Evolutionary conservation across 176 grass and related monocot genomes (phyloP).

Genomic region (Rhipidocladum racemiflorum): DNA sequence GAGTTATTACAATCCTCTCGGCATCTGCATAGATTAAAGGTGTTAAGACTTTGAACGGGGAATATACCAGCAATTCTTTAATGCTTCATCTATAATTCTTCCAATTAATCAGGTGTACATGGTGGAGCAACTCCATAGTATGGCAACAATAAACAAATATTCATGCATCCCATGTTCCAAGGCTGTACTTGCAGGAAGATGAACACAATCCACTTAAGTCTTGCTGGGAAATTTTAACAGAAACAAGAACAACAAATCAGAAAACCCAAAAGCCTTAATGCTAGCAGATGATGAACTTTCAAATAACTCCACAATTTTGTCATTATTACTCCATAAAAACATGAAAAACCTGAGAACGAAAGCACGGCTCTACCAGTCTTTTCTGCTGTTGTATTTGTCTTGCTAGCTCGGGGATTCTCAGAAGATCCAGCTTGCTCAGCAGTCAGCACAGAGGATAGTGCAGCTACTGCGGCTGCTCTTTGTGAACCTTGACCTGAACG

Average conservation of each 20-base stretch:
- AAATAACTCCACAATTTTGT: background rate
- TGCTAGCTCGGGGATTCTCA: slow-evolving; percentile 57
- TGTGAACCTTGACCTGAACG: slow-evolving; percentile 80
- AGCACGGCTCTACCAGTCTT: slow-evolving; percentile 37
- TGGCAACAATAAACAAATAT: slow-evolving; percentile 6
- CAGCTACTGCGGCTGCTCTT: slow-evolving; percentile 96
- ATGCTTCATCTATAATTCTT: background rate
- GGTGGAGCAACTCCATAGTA: background rate
- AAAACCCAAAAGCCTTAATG: background rate
- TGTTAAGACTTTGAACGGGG: slow-evolving; percentile 6
- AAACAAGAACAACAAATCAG: background rate
- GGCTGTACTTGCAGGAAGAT: background rate
- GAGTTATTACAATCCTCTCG: slow-evolving; percentile 12
- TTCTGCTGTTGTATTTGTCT: slow-evolving; percentile 42
- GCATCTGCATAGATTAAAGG: slow-evolving; percentile 47
- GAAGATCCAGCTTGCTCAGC: slow-evolving; percentile 72
- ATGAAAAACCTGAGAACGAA: slow-evolving; percentile 3
- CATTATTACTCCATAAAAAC: background rate
- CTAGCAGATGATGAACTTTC: background rate
- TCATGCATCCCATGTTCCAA: background rate
- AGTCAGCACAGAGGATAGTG: slow-evolving; percentile 79
- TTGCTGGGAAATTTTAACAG: background rate
- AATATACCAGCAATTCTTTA: background rate
- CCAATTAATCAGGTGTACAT: background rate
- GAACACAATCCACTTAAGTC: background rate